Evolutionary conservation across 164 flowering plant genomes (phyloP).

Genomic region (Stephania japonica): DNA sequence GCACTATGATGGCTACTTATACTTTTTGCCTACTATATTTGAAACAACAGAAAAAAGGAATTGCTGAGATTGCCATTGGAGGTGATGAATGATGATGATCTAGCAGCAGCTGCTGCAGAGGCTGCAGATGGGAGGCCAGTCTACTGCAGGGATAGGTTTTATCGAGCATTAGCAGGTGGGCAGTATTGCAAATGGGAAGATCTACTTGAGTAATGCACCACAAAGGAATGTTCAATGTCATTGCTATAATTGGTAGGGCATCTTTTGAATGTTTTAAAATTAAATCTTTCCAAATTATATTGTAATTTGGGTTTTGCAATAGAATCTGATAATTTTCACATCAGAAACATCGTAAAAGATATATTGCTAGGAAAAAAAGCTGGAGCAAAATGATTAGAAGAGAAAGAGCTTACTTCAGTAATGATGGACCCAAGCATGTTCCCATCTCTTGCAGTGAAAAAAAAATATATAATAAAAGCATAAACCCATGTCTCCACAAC

Average conservation of each 20-base stretch:
- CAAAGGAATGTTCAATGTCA: slow-evolving; percentile 6
- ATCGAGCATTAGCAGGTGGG: slow-evolving; percentile 95
- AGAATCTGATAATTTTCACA: neutral
- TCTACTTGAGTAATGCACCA: slow-evolving; percentile 41
- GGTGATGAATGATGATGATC: slow-evolving; percentile 72
- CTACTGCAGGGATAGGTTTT: slow-evolving; percentile 87
- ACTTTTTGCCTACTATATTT: neutral
- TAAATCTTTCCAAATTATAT: slow-evolving; percentile 4
- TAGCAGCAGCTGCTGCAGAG: slow-evolving; percentile 92
- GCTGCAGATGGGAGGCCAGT: slow-evolving; percentile 99
- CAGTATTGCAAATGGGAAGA: slow-evolving; percentile 99
- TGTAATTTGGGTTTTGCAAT: neutral
- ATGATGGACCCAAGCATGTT: neutral
- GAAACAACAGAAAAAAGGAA: slow-evolving; percentile 56
- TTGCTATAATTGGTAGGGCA: neutral
- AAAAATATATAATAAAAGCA: neutral
- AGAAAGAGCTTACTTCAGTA: neutral
- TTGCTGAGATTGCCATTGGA: slow-evolving; percentile 65
- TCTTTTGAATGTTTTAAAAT: slow-evolving; percentile 4
- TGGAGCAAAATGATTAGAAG: neutral
- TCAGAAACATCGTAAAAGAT: slow-evolving; percentile 6
- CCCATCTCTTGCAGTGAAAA: too few relatives aligned
- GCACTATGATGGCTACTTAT: neutral
- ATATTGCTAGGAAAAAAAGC: neutral
- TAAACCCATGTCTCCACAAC: neutral